Percentiles rank a stretch among this genome's conserved stretches.
These are phyloP conservation scores for Penicillium robsamsonii DNA, from an alignment of 495 filamentous ascomycete species.

Conservation along the genomic window DNA sequence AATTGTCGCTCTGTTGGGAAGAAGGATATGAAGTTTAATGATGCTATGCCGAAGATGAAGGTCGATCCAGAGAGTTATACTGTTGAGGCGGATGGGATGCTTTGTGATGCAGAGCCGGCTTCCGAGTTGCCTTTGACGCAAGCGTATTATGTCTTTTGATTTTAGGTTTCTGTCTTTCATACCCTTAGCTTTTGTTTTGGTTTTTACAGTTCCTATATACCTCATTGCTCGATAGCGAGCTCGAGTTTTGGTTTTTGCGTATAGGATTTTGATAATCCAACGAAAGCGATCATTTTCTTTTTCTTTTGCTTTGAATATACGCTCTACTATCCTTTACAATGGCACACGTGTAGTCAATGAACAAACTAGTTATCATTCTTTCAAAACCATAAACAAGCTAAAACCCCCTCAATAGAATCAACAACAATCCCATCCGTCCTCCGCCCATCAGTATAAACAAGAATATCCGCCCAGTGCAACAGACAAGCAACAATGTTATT, in stretches of 20 bases:
- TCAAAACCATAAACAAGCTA: not conserved
- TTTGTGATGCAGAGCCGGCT: conserved; percentile 75
- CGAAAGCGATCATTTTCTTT: not conserved
- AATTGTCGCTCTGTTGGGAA: conserved; percentile 80
- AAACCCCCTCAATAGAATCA: not conserved
- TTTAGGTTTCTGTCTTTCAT: not conserved
- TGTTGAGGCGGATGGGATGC: conserved; percentile 82
- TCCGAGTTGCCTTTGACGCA: conserved; percentile 75
- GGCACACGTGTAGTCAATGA: not conserved
- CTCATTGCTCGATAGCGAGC: conserved; percentile 14
- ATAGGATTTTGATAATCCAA: conserved; percentile 8
- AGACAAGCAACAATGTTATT: conserved; percentile 1
- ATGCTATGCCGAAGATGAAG: conserved; percentile 82
- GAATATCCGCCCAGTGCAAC: conserved; percentile 10
- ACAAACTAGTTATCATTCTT: not conserved
- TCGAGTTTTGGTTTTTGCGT: conserved; percentile 10
- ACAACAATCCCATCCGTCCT: conserved; percentile 8
- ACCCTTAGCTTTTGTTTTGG: not conserved
- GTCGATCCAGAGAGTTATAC: conserved; percentile 91
- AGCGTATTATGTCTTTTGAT: conserved; percentile 73
- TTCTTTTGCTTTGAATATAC: not conserved
- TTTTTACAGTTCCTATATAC: conserved; percentile 16
- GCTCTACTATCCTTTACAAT: not conserved
- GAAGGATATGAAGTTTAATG: conserved; percentile 93
- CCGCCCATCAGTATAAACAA: conserved; percentile 2